Base-by-base conservation (phyloP, 495 filamentous ascomycete species). In the Trichoderma asperelloides region DNA sequence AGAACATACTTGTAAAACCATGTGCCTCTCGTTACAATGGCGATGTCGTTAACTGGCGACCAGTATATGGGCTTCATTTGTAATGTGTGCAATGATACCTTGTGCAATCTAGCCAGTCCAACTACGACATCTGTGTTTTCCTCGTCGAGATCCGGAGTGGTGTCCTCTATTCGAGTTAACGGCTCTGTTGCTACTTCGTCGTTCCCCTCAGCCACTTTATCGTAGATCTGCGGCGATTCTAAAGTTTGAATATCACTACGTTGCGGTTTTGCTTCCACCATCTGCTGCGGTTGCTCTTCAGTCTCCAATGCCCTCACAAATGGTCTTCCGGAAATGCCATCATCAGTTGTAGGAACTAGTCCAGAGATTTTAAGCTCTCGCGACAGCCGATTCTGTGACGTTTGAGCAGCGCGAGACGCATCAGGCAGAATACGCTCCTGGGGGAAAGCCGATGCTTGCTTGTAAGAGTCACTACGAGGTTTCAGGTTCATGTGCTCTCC, bases 21-120 rank as follows among this genome's bases (percentile, higher is more conserved):
- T 0, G 95, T 98, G 1, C 91, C 93, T 49, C 95, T 85, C 72
- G 90, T 78, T 9, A 97, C 93, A 12, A 82, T 80, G 11, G 91
- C 88, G 18, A 96, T 84, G 72, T 98, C 95, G 69, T 96, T 91
- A 25, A 97, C 84, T n/a, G 95, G 94, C 41, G 88, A 92, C 95
- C 95, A 98, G 71, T 98, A 98, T 49, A 98, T 97, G 0, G 95
- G 95, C 74, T 93, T 89, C 93, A 98, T 97, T 78, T 91, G 77
- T 13, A 88, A 75, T 8, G 77, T 74, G 16, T 81, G 83, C n/a
- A 88, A 72, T 37, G 83, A 76, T 5, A 87, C 83, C 70, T 81
- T 78, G 66, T 85, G 90, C 62, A 96, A 79, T 67, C 91, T 85
- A 18, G 89, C 92, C 4, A 92, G 81, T 4, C 91, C 91, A 16